Base-by-base conservation (phyloP, 306 rosid species). In the Pterocarpus santalinus region DNA sequence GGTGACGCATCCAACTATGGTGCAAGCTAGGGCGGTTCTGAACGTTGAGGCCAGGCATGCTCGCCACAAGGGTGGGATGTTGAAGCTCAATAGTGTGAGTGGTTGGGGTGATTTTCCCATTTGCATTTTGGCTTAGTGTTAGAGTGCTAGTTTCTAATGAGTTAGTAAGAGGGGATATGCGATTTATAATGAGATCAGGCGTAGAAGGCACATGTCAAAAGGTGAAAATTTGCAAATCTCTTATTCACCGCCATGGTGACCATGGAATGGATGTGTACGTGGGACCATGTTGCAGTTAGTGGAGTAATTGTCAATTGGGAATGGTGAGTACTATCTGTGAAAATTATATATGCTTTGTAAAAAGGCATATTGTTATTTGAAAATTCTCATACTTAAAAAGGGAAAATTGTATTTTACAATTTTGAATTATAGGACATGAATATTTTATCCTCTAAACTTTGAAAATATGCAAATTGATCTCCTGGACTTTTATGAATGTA, bases 11-110 rank as follows among this genome's bases (percentile, higher is more conserved):
- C 89, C 94, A 7, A 91, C 94, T 55, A 89, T 74, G 41, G 84
- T 75, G 89, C 97, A 90, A 0, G 97, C 94, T 7, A 86, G 46
- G 11, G 91, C 82, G 0, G 88, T 86, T 15, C 94, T 76, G 38
- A 80, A 90, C 6, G 94, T 90, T 0, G 92, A 89, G 70, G 87
- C 82, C 16, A 91, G 84, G 72, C 97, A 86, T 7, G 77, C 78
- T 46, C 61, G 79, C 92, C 92, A 90, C 63, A 85, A 16, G 12
- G 75, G 12, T 7, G 83, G 80, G 75, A 83, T 85, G 14, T 49
- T 38, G 22, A 62, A 33, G 33, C 30, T 0, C 5, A 16, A 15
- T 10, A 9, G 11, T 38, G 41, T 4, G 12, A 8, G 49, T 44
- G 56, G 8, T n/a, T 6, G 2, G 15, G 58, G 14, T 53, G 58